These are phyloP conservation scores for Gregarina niphandrodes DNA, from an alignment of 169 alveolate species.

Conservation along the genomic window DNA sequence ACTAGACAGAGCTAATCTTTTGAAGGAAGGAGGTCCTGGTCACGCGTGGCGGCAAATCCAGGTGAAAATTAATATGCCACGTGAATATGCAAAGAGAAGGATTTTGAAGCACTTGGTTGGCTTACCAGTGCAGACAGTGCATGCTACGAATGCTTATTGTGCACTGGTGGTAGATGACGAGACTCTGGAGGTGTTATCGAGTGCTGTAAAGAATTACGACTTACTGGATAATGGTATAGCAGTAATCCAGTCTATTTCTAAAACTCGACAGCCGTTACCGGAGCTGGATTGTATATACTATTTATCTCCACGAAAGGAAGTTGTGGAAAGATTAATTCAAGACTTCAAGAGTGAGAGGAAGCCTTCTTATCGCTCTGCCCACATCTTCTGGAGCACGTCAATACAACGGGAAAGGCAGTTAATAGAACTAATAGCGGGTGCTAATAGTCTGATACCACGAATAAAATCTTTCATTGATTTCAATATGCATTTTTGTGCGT, in stretches of 20 bases:
- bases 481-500: slow-evolving; percentile 10
- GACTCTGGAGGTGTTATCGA: slow-evolving; percentile 9
- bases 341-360: slow-evolving; percentile 10
- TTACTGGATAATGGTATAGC: slow-evolving; percentile 15
- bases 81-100: too few species aligned
- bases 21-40: too few species aligned
- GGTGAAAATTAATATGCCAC: too few species aligned
- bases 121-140: too few species aligned
- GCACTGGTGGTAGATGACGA: slow-evolving; percentile 17
- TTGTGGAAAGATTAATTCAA: slow-evolving; percentile 5
- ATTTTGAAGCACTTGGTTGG: too few species aligned
- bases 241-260: slow-evolving; percentile 11
- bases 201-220: slow-evolving; percentile 12
- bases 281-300: slow-evolving; percentile 16
- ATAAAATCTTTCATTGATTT: slow-evolving; percentile 11
- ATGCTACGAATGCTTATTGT: too few species aligned
- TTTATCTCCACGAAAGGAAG: slow-evolving; percentile 8
- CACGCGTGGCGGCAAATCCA: too few species aligned
- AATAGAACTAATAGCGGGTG: slow-evolving; percentile 5
- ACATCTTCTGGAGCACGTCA: slow-evolving; percentile 2
- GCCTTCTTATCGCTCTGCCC: slow-evolving; percentile 12
- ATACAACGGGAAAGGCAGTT: not conserved
- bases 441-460: slow-evolving; percentile 12
- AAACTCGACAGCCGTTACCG: slow-evolving; percentile 19
- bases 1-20: too few species aligned